phyloP scores from a whole-genome alignment of 1,139 yeast species.

The Yamadazyma triangularis region DNA sequence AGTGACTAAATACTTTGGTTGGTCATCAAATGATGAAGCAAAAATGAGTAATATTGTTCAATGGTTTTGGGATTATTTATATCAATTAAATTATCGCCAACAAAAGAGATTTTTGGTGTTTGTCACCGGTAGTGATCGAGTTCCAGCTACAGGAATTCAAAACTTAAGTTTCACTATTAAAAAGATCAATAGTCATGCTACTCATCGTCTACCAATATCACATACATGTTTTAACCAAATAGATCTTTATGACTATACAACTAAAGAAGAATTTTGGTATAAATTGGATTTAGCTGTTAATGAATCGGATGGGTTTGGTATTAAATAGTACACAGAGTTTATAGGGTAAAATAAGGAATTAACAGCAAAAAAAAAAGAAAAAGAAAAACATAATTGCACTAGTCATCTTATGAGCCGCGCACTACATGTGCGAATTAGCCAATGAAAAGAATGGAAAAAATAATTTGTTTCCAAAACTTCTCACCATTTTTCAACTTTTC shows the following conservation, averaged over 20 bases:
- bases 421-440: constrained; percentile 10
- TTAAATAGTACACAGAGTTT: too few species aligned
- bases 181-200: constrained; percentile 43
- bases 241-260: constrained; percentile 63
- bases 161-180: constrained; percentile 67
- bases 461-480: constrained; percentile 4
- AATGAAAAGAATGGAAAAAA: constrained; percentile 21
- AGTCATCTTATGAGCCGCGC: neutral
- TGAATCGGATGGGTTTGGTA: constrained; percentile 85
- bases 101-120: constrained; percentile 68
- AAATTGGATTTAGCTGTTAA: constrained; percentile 65
- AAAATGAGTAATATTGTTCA: constrained; percentile 34
- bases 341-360: too few species aligned
- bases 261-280: constrained; percentile 44
- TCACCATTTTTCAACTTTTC: neutral
- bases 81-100: constrained; percentile 33
- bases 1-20: constrained; percentile 70
- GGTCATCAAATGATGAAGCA: constrained; percentile 37
- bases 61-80: constrained; percentile 87
- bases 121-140: constrained; percentile 85
- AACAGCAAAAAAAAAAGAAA: too few species aligned
- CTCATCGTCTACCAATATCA: constrained; percentile 67
- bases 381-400: neutral
- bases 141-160: constrained; percentile 89
- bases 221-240: constrained; percentile 94